phyloP scores from a whole-genome alignment of 352 stramenopile genomes.

The Phytophthora sansomeana region DNA sequence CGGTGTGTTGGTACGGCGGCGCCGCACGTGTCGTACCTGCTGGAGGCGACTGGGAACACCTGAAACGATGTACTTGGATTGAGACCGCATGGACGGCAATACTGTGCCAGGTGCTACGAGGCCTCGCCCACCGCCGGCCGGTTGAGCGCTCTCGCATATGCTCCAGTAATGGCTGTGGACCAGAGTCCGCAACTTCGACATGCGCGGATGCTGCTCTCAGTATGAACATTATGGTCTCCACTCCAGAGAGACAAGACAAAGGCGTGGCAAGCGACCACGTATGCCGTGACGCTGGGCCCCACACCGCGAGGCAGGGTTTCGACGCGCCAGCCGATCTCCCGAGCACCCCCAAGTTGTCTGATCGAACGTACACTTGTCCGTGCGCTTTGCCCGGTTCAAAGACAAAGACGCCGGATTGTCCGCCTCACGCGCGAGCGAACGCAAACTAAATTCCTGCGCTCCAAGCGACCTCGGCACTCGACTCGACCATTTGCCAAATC shows the following conservation, averaged over 20 bases:
- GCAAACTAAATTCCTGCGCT: conserved; percentile 38
- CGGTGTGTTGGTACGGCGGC: conserved; percentile 20
- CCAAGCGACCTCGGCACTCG: conserved; percentile 15
- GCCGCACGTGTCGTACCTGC: conserved; percentile 25
- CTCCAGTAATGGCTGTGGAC: conserved; percentile 29
- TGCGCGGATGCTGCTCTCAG: conserved; percentile 16
- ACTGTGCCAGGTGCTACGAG: conserved; percentile 4
- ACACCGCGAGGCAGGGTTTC: conserved; percentile 5
- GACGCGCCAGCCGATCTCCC: conserved; percentile 19
- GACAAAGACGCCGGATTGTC: conserved; percentile 28
- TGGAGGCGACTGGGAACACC: conserved; percentile 13
- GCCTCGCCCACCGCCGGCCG: no score
- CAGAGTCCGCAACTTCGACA: conserved; percentile 14
- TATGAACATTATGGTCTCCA: conserved; percentile 15
- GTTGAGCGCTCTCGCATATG: conserved; percentile 15
- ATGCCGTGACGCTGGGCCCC: background rate
- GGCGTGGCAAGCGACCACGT: conserved; percentile 22
- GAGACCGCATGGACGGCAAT: conserved; percentile 16
- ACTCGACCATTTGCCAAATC: conserved; percentile 38
- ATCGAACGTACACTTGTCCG: conserved; percentile 37
- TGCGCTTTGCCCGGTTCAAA: conserved; percentile 31
- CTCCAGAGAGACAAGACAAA: conserved; percentile 27
- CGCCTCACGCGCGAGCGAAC: conserved; percentile 22
- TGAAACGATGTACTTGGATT: conserved; percentile 24
- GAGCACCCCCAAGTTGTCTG: conserved; percentile 28